Conservation (phyloP, 2,329 filamentous ascomycete species). For the Sarocladiaceae sp. region DNA sequence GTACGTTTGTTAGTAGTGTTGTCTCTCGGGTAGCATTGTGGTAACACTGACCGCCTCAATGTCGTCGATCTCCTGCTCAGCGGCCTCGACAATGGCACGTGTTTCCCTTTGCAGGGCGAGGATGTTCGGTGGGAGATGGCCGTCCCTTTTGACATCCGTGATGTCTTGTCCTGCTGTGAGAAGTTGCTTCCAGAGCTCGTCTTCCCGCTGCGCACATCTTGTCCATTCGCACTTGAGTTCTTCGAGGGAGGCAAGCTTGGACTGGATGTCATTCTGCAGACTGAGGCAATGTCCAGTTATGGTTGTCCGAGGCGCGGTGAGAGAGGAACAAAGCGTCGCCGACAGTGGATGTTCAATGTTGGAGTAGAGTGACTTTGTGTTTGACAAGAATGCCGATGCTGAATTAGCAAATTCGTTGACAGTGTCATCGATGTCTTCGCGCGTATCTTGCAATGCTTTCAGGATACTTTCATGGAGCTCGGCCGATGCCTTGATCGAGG, state of each 20-base stretch:
- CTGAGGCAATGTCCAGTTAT: slow-evolving; percentile 21
- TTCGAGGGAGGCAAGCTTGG: background rate
- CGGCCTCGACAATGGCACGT: slow-evolving; percentile 13
- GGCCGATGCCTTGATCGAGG: background rate
- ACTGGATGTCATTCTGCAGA: slow-evolving; percentile 17
- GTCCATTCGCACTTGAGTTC: background rate
- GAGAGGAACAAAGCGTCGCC: slow-evolving; percentile 25
- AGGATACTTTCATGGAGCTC: background rate
- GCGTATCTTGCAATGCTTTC: background rate
- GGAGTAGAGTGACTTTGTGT: slow-evolving; percentile 21
- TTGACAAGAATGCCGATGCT: slow-evolving; percentile 6
- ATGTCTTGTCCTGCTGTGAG: background rate
- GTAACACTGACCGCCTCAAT: slow-evolving; percentile 23
- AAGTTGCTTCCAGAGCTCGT: slow-evolving; percentile 16
- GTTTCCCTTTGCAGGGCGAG: background rate
- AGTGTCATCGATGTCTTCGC: background rate
- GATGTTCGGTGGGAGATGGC: background rate
- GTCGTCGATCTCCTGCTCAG: slow-evolving; percentile 20
- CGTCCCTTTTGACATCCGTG: background rate
- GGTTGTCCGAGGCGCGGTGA: slow-evolving; percentile 18
- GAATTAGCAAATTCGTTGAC: slow-evolving; percentile 13
- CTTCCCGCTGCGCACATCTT: slow-evolving; percentile 13
- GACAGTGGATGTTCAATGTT: slow-evolving; percentile 28
- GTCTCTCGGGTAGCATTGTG: background rate
- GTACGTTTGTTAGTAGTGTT: background rate